Evolutionary conservation across 768 basidiomycete species (phyloP).

Genomic region (Boletus rubescentipes): DNA sequence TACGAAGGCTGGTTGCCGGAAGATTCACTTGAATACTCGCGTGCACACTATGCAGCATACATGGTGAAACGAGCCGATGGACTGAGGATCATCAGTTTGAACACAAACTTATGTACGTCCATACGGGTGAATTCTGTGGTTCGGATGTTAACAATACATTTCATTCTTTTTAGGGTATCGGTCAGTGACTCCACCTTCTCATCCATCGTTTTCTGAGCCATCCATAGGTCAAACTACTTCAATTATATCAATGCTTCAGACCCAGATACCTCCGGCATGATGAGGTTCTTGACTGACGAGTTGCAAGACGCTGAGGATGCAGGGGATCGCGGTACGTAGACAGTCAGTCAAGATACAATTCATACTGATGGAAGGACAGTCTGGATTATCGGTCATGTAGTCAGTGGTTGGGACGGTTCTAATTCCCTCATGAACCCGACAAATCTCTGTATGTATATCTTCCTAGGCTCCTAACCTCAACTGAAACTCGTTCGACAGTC

Average conservation of each 20-base stretch:
- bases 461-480: not conserved
- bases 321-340: constrained; percentile 60
- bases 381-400: constrained; percentile 58
- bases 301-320: constrained; percentile 76
- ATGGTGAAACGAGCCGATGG: constrained; percentile 67
- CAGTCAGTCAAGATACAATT: not conserved
- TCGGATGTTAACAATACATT: not conserved
- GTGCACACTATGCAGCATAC: constrained; percentile 70
- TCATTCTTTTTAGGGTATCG: constrained; percentile 29
- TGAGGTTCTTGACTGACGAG: constrained; percentile 76
- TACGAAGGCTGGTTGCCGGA: constrained; percentile 68
- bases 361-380: constrained; percentile 30
- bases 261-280: constrained; percentile 72
- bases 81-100: constrained; percentile 68
- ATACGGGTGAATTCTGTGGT: not conserved
- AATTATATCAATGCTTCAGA: constrained; percentile 74
- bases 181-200: constrained; percentile 18
- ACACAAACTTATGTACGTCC: constrained; percentile 71
- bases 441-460: constrained; percentile 56
- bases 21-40: constrained; percentile 54
- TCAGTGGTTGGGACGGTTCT: constrained; percentile 69
- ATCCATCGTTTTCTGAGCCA: not conserved
- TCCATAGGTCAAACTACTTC: constrained; percentile 61
- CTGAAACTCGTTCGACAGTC: constrained; percentile 28
- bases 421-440: constrained; percentile 65